phyloP scores from a whole-genome alignment of 2,329 filamentous ascomycete species.

The Pestalotiopsis sp. region DNA sequence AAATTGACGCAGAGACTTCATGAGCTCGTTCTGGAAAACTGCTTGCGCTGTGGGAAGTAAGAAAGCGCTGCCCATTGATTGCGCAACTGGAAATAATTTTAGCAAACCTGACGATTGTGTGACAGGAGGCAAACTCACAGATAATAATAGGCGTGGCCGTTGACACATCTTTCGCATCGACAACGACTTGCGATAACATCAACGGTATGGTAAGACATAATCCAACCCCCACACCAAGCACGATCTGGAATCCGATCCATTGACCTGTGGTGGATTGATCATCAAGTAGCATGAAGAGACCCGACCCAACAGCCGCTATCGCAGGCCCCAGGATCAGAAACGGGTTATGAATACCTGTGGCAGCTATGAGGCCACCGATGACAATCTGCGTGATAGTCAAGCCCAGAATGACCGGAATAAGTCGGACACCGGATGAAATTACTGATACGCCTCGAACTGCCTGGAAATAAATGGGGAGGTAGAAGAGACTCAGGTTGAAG shows the following conservation, averaged over 20 bases:
- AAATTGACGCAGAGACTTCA: too few relatives aligned
- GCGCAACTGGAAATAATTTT: too few relatives aligned
- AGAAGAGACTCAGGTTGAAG: background rate
- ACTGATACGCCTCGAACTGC: background rate
- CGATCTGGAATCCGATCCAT: slow-evolving; percentile 11
- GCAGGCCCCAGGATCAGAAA: slow-evolving; percentile 8
- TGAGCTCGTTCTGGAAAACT: too few relatives aligned
- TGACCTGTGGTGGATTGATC: background rate
- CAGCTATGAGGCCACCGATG: slow-evolving; percentile 5
- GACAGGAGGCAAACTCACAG: too few relatives aligned
- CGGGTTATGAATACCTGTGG: slow-evolving; percentile 3
- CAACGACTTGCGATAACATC: slow-evolving; percentile 15
- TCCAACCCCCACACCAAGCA: slow-evolving; percentile 12
- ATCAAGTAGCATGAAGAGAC: slow-evolving; percentile 2
- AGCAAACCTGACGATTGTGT: too few relatives aligned
- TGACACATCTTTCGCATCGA: slow-evolving; percentile 15
- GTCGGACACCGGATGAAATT: background rate
- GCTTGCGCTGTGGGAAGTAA: too few relatives aligned
- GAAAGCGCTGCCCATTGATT: too few relatives aligned
- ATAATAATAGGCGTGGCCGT: slow-evolving; percentile 17
- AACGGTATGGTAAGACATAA: slow-evolving; percentile 14
- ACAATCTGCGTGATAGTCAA: slow-evolving; percentile 11
- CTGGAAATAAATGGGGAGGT: slow-evolving; percentile 8
- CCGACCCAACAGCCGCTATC: slow-evolving; percentile 7
- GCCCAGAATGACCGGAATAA: background rate